These are phyloP conservation scores for Capillidium heterosporum DNA, from an alignment of 371 early-diverging fungal species.

Conservation along the genomic window DNA sequence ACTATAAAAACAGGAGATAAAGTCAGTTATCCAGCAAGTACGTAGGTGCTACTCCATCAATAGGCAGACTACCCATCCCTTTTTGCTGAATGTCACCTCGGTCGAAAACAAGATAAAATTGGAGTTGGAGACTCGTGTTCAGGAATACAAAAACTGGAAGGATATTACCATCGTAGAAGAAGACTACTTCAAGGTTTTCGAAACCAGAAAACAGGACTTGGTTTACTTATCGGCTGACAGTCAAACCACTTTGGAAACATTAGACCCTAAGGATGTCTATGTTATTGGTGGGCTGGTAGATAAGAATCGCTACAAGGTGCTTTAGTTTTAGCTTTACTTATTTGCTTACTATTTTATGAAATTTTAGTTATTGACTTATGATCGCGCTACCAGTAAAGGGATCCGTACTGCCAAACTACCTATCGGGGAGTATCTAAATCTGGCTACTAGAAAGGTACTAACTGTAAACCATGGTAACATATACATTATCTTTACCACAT, in stretches of 20 bases:
- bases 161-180: slow-evolving; percentile 12
- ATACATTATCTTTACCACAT: neutral
- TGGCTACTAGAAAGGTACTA: slow-evolving; percentile 65
- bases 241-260: slow-evolving; percentile 31
- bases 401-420: slow-evolving; percentile 69
- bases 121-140: slow-evolving; percentile 10
- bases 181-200: slow-evolving; percentile 18
- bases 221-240: slow-evolving; percentile 87
- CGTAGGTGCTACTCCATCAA: slow-evolving; percentile 44
- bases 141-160: slow-evolving; percentile 15
- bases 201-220: slow-evolving; percentile 30
- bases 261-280: slow-evolving; percentile 59
- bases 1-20: neutral
- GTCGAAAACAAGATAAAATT: slow-evolving; percentile 10
- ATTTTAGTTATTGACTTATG: slow-evolving; percentile 41
- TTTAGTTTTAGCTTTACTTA: neutral
- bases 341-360: neutral
- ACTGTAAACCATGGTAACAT: slow-evolving; percentile 76
- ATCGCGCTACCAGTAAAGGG: slow-evolving; percentile 55
- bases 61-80: slow-evolving; percentile 21
- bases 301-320: slow-evolving; percentile 67
- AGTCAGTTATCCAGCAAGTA: neutral
- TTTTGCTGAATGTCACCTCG: slow-evolving; percentile 28
- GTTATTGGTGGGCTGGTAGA: slow-evolving; percentile 92
- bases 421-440: slow-evolving; percentile 58